Base-by-base conservation (phyloP, 768 basidiomycete genomes). In the Auricularia cornea region DNA sequence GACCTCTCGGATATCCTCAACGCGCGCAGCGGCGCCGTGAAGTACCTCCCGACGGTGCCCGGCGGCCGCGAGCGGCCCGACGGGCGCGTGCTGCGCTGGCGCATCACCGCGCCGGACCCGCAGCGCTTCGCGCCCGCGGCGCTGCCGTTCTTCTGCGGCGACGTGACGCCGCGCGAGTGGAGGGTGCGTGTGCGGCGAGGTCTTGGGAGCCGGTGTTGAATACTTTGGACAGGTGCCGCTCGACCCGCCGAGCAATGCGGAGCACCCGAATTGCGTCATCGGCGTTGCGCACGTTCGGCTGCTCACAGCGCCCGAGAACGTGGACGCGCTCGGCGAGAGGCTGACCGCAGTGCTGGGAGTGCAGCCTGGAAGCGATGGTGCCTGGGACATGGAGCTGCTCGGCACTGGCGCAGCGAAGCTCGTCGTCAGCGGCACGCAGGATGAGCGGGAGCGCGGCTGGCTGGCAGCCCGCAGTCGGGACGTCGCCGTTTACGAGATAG, bases 141-240 rank as follows among this genome's bases (percentile, higher is more conserved):
- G 1, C 71, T 85, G 20, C 88, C 89, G 6, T 90, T 90, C 69
- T 90, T 86, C 72, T 90, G 89, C 67, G 86, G 86, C 14, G 89
- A 90, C 68, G 74, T 88, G 2, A 89, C 87, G 3, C 82, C 86
- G 2, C 75, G 88, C 59, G 66, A 72, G 2, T 78, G 79, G 72
- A 77, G 89, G 72, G 89, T 87, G 67, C 20, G 82, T 74, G 26
- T 32, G 33, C n/a, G 11, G 8, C 16, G 60, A 0, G 38, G 14
- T 62, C 2, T 18, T 4, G 29, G 28, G 60, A 30, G 6, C 10
- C 59, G 38, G 12, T 20, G 8, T 12, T 59, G 8, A 8, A 56
- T 57, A 35, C 28, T 31, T 23, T 16, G 28, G 30, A 6, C 65
- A 86, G 84, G 85, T 86, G 1, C 83, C 84, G 3, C 69, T 72